Evolutionary conservation across 2,329 filamentous ascomycete genomes (phyloP).

Genomic region (Fusarium sp.): DNA sequence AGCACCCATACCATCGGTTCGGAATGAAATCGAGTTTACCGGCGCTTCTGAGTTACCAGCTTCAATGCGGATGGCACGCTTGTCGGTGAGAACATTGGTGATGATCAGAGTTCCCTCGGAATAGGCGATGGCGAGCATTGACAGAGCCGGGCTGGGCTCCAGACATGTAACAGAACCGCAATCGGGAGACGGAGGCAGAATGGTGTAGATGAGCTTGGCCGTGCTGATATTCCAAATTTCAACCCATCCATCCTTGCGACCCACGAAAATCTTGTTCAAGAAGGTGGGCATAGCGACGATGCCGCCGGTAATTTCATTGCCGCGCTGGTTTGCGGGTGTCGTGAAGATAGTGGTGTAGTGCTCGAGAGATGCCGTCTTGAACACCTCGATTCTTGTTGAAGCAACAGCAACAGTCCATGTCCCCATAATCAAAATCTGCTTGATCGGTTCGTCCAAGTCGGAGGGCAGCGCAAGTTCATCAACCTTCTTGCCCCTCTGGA

Average conservation of each 20-base stretch:
- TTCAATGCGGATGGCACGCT: constrained; percentile 75
- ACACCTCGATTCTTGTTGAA: constrained; percentile 83
- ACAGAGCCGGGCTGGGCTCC: constrained; percentile 85
- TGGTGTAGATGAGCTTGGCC: constrained; percentile 89
- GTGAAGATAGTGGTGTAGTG: constrained; percentile 88
- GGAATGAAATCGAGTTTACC: constrained; percentile 87
- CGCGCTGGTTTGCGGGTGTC: constrained; percentile 65
- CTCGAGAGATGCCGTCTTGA: constrained; percentile 85
- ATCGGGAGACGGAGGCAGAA: constrained; percentile 78
- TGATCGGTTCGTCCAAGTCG: constrained; percentile 77
- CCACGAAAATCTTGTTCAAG: constrained; percentile 94
- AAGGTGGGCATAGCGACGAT: constrained; percentile 93
- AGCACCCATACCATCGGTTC: constrained; percentile 88
- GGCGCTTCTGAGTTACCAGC: constrained; percentile 73
- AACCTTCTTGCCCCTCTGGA: constrained; percentile 88
- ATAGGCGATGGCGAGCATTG: constrained; percentile 89
- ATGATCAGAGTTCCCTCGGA: constrained; percentile 82
- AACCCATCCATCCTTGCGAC: constrained; percentile 86
- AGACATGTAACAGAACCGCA: constrained; percentile 89
- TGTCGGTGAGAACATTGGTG: constrained; percentile 85
- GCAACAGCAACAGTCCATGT: constrained; percentile 90
- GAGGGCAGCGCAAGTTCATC: constrained; percentile 77
- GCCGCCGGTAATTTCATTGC: constrained; percentile 79
- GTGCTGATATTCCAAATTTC: constrained; percentile 99
- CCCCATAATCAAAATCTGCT: constrained; percentile 84